Base-by-base conservation (phyloP, 768 basidiomycete species). In the Termitomyces sp. region DNA sequence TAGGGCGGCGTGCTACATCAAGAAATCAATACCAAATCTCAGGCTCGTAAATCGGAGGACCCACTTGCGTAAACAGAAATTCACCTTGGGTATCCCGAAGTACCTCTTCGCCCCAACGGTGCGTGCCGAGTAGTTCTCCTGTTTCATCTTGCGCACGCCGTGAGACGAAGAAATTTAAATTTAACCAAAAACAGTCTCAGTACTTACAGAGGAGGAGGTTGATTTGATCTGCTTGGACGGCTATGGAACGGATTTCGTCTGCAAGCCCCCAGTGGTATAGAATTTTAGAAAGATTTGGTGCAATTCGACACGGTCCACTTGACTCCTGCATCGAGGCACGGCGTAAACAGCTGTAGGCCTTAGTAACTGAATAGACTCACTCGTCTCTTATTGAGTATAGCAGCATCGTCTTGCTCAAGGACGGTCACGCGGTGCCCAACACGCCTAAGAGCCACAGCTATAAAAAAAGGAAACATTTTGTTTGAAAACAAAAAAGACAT, bases 271-370 rank as follows among this genome's bases (percentile, higher is more conserved):
- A 86, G 54, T 78, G 74, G 56, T 74, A 78, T 4, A 86, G 65
- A 16, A 86, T 78, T 62, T 83, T 83, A 13, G 81, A 76, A 36
- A 83, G 64, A 56, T 86, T 86, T 3, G 85, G 84, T 65, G 81
- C 55, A 54, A 76, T 61, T 2, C 74, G 69, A 51, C 67, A 70
- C 36, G 69, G 71, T 5, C 71, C 67, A 22, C 62, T 56, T 7
- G 61, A 58, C 13, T 57, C 48, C 68, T 72, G 27, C 22, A 6
- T 41, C 22, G 20, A 12, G n/a, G 4, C 22, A 48, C 15, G 24
- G 4, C 4, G 24, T 57, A 4, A 57, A 18, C 16, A 33, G 18
- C 39, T 20, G 27, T 16, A 24, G 20, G 22, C 33, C 33, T 11
- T 24, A 22, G 20, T 41, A 12, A 15, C 24, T 36, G 8, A 22